Evolutionary conservation across 192 early-diverging fungal species (phyloP).

Genomic region (Rhizoclosmatium sp.): DNA sequence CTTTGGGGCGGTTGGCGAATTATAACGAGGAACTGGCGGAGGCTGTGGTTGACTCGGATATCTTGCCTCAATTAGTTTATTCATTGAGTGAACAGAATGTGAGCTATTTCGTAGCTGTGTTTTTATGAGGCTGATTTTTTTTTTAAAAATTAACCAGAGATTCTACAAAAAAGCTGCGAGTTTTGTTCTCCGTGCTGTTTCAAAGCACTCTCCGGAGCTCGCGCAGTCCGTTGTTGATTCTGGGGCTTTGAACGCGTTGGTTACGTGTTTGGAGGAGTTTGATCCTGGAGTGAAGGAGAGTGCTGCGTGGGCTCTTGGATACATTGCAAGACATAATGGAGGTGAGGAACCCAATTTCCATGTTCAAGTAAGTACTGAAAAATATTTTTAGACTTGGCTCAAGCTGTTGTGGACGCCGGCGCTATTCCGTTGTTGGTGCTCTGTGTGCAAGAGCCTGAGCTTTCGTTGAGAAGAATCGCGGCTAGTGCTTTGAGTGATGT

Average conservation of each 20-base stretch:
- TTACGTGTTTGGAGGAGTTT: slow-evolving; percentile 67
- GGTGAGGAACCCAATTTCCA: slow-evolving; percentile 35
- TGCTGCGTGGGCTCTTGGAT: slow-evolving; percentile 68
- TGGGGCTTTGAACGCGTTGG: slow-evolving; percentile 60
- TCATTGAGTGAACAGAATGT: slow-evolving; percentile 63
- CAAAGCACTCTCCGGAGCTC: slow-evolving; percentile 64
- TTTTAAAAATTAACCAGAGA: slow-evolving; percentile 42
- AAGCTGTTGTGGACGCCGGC: slow-evolving; percentile 65
- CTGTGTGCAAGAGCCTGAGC: slow-evolving; percentile 65
- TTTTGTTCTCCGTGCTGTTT: slow-evolving; percentile 64
- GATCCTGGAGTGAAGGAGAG: slow-evolving; percentile 68
- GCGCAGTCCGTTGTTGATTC: slow-evolving; percentile 62
- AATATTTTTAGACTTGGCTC: slow-evolving; percentile 56
- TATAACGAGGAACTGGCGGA: slow-evolving; percentile 66
- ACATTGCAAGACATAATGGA: slow-evolving; percentile 65
- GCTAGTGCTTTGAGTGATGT: slow-evolving; percentile 65
- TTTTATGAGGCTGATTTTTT: slow-evolving; percentile 2
- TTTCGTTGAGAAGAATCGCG: slow-evolving; percentile 60
- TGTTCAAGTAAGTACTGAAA: neutral
- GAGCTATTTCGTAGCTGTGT: neutral
- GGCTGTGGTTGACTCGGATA: slow-evolving; percentile 62
- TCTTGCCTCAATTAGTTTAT: slow-evolving; percentile 63
- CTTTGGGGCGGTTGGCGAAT: slow-evolving; percentile 64
- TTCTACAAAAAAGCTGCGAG: slow-evolving; percentile 69
- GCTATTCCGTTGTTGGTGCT: slow-evolving; percentile 64